Percentiles rank a stretch among this genome's conserved stretches.
These are phyloP conservation scores for Omphalea diandra DNA, from an alignment of 441 rosid species.

Conservation along the genomic window DNA sequence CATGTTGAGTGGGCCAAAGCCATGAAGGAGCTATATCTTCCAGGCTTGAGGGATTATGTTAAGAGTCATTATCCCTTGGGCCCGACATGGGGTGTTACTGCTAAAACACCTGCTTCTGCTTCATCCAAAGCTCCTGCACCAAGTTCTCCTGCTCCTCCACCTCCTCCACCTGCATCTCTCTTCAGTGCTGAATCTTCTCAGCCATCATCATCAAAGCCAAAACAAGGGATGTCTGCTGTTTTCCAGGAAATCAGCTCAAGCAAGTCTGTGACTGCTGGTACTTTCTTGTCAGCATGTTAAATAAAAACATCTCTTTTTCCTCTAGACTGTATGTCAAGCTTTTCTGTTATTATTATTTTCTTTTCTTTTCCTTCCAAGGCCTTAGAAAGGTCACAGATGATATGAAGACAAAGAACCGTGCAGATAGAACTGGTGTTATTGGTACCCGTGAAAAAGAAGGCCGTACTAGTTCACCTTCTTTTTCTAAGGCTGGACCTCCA, in stretches of 20 bases:
- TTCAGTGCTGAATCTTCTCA: constrained; percentile 67
- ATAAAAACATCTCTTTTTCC: not conserved
- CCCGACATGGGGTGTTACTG: constrained; percentile 82
- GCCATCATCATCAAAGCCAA: constrained; percentile 76
- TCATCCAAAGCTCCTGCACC: constrained; percentile 50
- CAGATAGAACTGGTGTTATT: constrained; percentile 75
- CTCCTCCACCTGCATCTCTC: constrained; percentile 75
- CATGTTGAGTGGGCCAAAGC: constrained; percentile 98
- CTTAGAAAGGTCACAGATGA: constrained; percentile 82
- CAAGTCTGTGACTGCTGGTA: constrained; percentile 71
- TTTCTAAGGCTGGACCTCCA: constrained; percentile 80
- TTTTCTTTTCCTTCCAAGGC: constrained; percentile 48
- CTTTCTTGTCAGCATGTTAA: constrained; percentile 14
- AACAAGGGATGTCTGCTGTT: constrained; percentile 91
- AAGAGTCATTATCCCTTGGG: constrained; percentile 87
- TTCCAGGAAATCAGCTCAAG: constrained; percentile 79
- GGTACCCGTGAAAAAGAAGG: constrained; percentile 49
- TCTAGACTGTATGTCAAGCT: not conserved
- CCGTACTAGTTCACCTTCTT: constrained; percentile 43
- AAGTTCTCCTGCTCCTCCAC: constrained; percentile 78
- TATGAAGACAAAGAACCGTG: constrained; percentile 89
- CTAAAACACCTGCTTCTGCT: constrained; percentile 47
- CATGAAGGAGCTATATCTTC: constrained; percentile 82
- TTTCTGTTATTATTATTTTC: constrained; percentile 10
- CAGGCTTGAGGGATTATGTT: constrained; percentile 87